Evolutionary conservation across 176 grass and related monocot genomes (phyloP).

Genomic region (Neostapfia colusana): DNA sequence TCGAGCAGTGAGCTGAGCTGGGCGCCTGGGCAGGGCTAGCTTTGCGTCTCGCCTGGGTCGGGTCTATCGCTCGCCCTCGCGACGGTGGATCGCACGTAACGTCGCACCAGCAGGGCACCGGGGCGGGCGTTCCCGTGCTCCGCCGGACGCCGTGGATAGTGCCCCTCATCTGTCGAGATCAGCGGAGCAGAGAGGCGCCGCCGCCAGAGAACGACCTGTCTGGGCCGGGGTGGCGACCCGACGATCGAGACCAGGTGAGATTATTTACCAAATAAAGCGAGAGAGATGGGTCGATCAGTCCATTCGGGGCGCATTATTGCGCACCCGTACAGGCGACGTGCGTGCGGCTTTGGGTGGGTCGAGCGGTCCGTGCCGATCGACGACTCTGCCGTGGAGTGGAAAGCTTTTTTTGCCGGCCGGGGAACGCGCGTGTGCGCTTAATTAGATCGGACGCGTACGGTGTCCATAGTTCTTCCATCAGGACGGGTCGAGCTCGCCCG

Average conservation of each 20-base stretch:
- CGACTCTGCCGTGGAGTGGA: neutral
- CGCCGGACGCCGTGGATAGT: neutral
- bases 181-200: neutral
- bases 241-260: neutral
- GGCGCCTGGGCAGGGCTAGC: neutral
- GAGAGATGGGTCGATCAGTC: neutral
- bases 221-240: neutral
- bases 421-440: neutral
- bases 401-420: neutral
- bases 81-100: slow-evolving; percentile 29
- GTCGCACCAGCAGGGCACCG: neutral
- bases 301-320: neutral
- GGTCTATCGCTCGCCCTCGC: neutral
- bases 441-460: neutral
- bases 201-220: neutral
- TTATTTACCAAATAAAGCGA: neutral
- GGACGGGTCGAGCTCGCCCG: neutral
- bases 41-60: neutral
- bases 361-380: neutral
- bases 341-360: neutral
- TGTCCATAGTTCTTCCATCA: neutral
- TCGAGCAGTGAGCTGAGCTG: neutral
- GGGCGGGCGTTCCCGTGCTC: neutral
- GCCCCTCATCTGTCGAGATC: neutral
- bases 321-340: neutral